Percentiles rank a stretch among this genome's conserved stretches.
Conservation (phyloP, 768 basidiomycete species). For the Candolleomyces efflorescens region DNA sequence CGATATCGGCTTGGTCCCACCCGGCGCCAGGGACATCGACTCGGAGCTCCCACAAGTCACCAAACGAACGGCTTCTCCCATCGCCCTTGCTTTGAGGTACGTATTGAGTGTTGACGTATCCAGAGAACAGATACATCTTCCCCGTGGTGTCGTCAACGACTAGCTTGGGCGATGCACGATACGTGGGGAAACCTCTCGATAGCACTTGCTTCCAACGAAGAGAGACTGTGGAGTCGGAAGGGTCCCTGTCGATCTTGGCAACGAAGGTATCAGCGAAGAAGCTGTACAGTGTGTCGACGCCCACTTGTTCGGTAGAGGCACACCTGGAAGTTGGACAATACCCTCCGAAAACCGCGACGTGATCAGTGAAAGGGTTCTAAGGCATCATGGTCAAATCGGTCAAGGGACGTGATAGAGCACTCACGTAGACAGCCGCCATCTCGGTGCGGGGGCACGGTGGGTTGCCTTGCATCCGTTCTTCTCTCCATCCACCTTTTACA, state of each 20-base stretch:
- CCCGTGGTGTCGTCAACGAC: constrained; percentile 31
- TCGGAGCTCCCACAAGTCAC: constrained; percentile 33
- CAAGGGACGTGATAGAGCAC: constrained; percentile 5
- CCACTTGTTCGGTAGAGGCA: neutral
- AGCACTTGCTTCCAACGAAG: neutral
- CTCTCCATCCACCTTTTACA: constrained; percentile 20
- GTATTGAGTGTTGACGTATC: constrained; percentile 34
- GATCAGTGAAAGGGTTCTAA: neutral
- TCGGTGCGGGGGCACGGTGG: constrained; percentile 27
- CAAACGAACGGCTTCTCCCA: constrained; percentile 23
- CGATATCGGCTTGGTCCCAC: constrained; percentile 30
- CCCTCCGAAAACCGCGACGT: neutral
- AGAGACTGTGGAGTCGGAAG: neutral
- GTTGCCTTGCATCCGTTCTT: constrained; percentile 27
- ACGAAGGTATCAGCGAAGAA: neutral
- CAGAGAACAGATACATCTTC: constrained; percentile 32
- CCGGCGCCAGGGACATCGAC: constrained; percentile 26
- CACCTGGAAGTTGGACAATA: neutral
- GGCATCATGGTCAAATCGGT: neutral
- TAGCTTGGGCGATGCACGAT: constrained; percentile 11
- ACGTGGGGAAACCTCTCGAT: neutral
- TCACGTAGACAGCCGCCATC: constrained; percentile 22
- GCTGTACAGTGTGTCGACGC: neutral
- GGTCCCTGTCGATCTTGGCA: neutral
- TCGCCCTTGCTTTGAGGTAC: constrained; percentile 21